Percentiles rank a stretch among this genome's conserved stretches.
Evolutionary conservation across 768 basidiomycete species (phyloP).

Genomic region (Exidia glandulosa): DNA sequence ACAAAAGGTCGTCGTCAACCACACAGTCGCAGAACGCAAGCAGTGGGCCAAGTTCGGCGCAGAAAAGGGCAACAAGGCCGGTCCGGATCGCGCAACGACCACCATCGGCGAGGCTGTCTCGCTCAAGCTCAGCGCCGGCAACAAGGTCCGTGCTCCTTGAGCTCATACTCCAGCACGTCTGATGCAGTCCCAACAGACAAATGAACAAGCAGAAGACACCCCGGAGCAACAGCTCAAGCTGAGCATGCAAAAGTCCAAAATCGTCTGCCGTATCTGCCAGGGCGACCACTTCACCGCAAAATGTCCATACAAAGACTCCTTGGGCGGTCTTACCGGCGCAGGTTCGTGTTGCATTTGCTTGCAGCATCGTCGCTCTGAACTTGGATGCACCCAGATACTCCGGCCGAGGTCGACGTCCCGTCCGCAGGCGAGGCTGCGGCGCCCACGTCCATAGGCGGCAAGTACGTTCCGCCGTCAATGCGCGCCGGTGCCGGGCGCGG

Average conservation of each 20-base stretch:
- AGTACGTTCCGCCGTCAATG: constrained; percentile 93
- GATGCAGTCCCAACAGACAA: background rate
- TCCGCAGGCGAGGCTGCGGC: too few species aligned
- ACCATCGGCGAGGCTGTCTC: constrained; percentile 72
- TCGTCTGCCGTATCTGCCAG: constrained; percentile 87
- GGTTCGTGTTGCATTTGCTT: constrained; percentile 27
- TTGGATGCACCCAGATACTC: constrained; percentile 20
- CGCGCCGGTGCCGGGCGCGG: constrained; percentile 54
- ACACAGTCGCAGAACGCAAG: constrained; percentile 86
- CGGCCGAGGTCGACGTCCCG: constrained; percentile 25
- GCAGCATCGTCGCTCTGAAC: background rate
- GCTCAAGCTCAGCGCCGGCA: constrained; percentile 46
- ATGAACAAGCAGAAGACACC: constrained; percentile 31
- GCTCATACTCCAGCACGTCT: background rate
- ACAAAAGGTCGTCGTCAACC: constrained; percentile 88
- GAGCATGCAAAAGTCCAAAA: constrained; percentile 57
- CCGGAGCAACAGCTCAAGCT: constrained; percentile 51
- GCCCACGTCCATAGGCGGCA: constrained; percentile 42
- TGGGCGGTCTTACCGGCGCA: constrained; percentile 58
- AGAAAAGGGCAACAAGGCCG: constrained; percentile 77
- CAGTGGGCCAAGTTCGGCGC: constrained; percentile 90
- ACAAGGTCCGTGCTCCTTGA: constrained; percentile 44
- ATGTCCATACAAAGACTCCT: constrained; percentile 94
- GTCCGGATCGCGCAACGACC: constrained; percentile 88
- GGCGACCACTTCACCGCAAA: constrained; percentile 97